Conservation (phyloP, 2,329 filamentous ascomycete species). For the Lasiodiplodia sp. region DNA sequence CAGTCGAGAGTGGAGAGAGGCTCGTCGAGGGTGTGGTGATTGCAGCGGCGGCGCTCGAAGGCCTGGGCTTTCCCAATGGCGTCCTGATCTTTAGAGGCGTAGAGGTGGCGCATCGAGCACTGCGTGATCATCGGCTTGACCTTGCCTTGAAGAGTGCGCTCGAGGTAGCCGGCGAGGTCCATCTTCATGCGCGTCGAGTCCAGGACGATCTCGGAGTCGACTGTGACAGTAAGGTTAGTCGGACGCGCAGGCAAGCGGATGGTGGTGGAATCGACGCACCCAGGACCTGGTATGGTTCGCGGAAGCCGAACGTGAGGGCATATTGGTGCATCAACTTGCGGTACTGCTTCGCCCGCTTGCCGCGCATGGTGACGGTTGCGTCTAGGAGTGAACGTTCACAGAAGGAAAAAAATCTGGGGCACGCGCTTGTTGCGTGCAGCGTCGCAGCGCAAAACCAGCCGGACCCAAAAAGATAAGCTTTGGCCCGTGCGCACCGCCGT, state of each 20-base stretch:
- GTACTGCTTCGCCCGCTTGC: slow-evolving; percentile 76
- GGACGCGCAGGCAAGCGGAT: not conserved
- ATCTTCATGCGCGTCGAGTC: slow-evolving; percentile 87
- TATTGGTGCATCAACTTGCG: slow-evolving; percentile 95
- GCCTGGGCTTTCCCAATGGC: slow-evolving; percentile 78
- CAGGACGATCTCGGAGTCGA: slow-evolving; percentile 84
- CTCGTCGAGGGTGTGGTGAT: slow-evolving; percentile 76
- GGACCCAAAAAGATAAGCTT: slow-evolving; percentile 27
- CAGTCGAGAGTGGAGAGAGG: slow-evolving; percentile 76
- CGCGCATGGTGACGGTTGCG: slow-evolving; percentile 63
- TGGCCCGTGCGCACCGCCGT: slow-evolving; percentile 26
- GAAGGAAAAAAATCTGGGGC: slow-evolving; percentile 9
- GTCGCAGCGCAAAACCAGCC: slow-evolving; percentile 21
- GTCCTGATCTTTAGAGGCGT: slow-evolving; percentile 63
- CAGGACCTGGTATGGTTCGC: slow-evolving; percentile 91
- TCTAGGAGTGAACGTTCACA: not conserved
- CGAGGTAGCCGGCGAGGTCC: slow-evolving; percentile 78
- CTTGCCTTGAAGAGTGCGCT: slow-evolving; percentile 84
- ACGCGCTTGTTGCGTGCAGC: slow-evolving; percentile 21
- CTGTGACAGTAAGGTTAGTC: slow-evolving; percentile 46
- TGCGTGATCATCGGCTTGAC: slow-evolving; percentile 87
- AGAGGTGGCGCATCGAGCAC: slow-evolving; percentile 81
- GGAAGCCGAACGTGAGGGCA: slow-evolving; percentile 85
- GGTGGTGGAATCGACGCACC: slow-evolving; percentile 27
- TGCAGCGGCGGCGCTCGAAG: slow-evolving; percentile 78